phyloP scores from a whole-genome alignment of 2,329 filamentous ascomycete species.

The Ceratocystiopsis brevicomis region DNA sequence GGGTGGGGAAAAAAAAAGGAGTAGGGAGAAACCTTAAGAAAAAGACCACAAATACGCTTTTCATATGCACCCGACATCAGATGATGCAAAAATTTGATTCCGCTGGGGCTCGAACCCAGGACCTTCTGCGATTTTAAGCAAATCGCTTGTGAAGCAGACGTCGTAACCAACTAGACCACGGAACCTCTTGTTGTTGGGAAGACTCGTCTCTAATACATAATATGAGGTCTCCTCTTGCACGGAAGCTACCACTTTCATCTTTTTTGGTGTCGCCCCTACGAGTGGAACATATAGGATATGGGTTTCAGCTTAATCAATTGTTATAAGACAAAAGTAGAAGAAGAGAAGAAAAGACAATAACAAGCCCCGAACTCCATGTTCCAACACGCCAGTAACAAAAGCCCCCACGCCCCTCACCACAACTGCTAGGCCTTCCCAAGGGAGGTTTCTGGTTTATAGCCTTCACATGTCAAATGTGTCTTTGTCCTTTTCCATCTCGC shows the following conservation, averaged over 20 bases:
- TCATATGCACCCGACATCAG: no score
- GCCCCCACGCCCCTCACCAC: no score
- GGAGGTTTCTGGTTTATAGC: no score
- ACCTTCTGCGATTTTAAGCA: conserved; percentile 10
- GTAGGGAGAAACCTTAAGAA: no score
- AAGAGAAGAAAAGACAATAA: not conserved
- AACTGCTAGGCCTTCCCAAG: no score
- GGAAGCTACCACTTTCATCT: not conserved
- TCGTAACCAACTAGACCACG: conserved; percentile 13
- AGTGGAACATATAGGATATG: no score
- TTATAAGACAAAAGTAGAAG: not conserved
- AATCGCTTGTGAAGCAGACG: conserved; percentile 11
- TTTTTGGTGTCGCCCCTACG: no score
- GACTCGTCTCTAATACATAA: not conserved
- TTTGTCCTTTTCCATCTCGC: no score
- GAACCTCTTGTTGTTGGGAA: conserved; percentile 5
- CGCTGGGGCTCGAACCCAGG: conserved; percentile 13
- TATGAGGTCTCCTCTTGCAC: not conserved
- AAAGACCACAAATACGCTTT: no score
- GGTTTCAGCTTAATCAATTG: not conserved
- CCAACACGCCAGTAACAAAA: no score
- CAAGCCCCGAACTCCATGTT: not conserved
- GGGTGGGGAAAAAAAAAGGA: not conserved
- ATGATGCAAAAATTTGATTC: conserved; percentile 7
- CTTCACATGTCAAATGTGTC: no score